Conservation (phyloP, 2,329 filamentous ascomycete genomes). For the Epichloe sylvatica region DNA sequence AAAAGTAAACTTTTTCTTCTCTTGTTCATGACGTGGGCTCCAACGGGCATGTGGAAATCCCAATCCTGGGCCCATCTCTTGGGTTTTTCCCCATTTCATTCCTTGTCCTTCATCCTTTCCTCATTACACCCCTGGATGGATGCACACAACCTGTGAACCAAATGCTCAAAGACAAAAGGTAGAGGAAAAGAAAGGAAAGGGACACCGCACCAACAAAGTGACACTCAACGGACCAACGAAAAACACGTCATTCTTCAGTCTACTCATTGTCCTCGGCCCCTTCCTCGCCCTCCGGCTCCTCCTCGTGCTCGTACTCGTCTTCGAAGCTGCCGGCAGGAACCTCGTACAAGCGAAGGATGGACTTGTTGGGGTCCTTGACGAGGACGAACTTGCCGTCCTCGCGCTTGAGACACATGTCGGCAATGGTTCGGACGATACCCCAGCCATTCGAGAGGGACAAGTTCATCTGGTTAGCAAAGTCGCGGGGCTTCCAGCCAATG, state of each 20-base stretch:
- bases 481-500: conserved; percentile 91
- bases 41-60: not conserved
- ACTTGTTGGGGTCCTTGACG: conserved; percentile 91
- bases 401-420: conserved; percentile 77
- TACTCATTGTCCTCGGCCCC: conserved; percentile 20
- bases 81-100: not conserved
- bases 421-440: conserved; percentile 97
- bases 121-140: not conserved
- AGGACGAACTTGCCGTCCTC: conserved; percentile 70
- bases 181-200: not conserved
- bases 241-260: not conserved
- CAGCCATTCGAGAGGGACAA: conserved; percentile 91
- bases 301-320: conserved; percentile 66
- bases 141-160: not conserved
- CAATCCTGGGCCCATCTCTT: not conserved
- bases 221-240: not conserved
- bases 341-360: conserved; percentile 82
- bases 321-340: conserved; percentile 82
- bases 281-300: conserved; percentile 36
- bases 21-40: not conserved
- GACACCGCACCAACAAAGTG: not conserved
- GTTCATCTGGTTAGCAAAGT: conserved; percentile 97
- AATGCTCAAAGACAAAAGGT: not conserved
- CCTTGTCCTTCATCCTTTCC: not conserved
- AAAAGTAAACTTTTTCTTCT: not conserved